These are phyloP conservation scores for Schizosaccharomyces cryophilus DNA, from an alignment of 805 yeast species.

Conservation along the genomic window DNA sequence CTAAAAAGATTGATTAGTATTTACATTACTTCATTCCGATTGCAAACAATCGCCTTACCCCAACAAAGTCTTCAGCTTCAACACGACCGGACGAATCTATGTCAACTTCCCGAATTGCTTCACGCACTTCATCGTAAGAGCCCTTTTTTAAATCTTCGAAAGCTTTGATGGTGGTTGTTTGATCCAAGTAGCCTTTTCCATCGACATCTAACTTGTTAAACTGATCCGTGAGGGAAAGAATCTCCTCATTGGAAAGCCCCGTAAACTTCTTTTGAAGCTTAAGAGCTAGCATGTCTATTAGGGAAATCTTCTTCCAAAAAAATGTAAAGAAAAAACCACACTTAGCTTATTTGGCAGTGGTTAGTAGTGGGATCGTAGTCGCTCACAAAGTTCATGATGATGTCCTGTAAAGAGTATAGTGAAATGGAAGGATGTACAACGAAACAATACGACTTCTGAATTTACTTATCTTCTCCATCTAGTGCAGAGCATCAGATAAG, in stretches of 20 bases:
- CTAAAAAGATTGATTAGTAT: not conserved
- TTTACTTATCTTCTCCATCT: too few relatives aligned
- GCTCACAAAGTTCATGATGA: not conserved
- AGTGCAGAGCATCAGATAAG: too few relatives aligned
- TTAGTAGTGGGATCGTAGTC: not conserved
- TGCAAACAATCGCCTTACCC: slow-evolving; percentile 16
- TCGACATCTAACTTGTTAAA: slow-evolving; percentile 69
- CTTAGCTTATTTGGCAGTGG: not conserved
- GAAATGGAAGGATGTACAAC: too few relatives aligned
- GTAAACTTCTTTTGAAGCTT: slow-evolving; percentile 56
- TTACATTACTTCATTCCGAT: not conserved
- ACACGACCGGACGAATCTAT: slow-evolving; percentile 95
- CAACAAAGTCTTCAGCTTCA: slow-evolving; percentile 83
- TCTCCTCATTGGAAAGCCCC: slow-evolving; percentile 57
- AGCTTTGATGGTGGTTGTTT: slow-evolving; percentile 67
- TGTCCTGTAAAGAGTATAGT: too few relatives aligned
- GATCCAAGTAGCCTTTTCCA: slow-evolving; percentile 86
- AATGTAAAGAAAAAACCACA: not conserved
- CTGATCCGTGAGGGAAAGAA: slow-evolving; percentile 63
- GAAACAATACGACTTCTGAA: too few relatives aligned
- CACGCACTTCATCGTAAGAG: slow-evolving; percentile 78
- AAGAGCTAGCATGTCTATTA: not conserved
- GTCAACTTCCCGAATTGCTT: slow-evolving; percentile 67
- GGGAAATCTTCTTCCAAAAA: not conserved
- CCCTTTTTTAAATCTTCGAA: slow-evolving; percentile 52